phyloP scores from a whole-genome alignment of 2,329 filamentous ascomycete genomes.

The Arthrobotrys sphaeroides region DNA sequence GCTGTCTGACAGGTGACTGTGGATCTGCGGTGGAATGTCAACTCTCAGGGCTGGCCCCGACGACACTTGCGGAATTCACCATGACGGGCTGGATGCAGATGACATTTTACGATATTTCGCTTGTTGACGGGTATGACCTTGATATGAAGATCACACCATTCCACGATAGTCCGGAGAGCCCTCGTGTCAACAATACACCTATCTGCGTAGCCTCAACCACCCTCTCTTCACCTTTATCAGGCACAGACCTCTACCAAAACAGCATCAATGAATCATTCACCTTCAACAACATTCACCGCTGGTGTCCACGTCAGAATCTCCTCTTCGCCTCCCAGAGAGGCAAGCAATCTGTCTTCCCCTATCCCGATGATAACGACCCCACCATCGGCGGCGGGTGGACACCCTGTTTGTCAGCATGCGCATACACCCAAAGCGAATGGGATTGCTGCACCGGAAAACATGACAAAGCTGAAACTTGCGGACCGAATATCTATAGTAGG shows the following conservation, averaged over 20 bases:
- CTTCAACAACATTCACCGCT: constrained; percentile 67
- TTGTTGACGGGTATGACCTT: constrained; percentile 86
- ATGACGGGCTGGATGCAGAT: constrained; percentile 74
- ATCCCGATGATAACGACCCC: constrained; percentile 77
- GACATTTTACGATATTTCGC: constrained; percentile 83
- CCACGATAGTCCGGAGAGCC: constrained; percentile 45
- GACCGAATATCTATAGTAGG: constrained; percentile 73
- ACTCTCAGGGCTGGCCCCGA: constrained; percentile 75
- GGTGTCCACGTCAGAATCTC: constrained; percentile 85
- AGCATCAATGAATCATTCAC: constrained; percentile 57
- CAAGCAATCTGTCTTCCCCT: constrained; percentile 64
- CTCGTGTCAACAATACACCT: constrained; percentile 54
- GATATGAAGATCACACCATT: constrained; percentile 68
- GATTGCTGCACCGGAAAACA: constrained; percentile 81
- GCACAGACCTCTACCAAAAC: constrained; percentile 61
- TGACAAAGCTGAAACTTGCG: constrained; percentile 71
- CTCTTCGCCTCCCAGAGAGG: constrained; percentile 75
- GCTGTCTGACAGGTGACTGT: constrained; percentile 79
- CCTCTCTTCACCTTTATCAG: constrained; percentile 59
- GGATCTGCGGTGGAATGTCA: constrained; percentile 74
- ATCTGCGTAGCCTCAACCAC: constrained; percentile 52
- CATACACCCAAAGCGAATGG: constrained; percentile 71
- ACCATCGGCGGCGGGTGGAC: constrained; percentile 72
- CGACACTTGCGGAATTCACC: constrained; percentile 83
- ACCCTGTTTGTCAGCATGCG: constrained; percentile 80